Conservation (phyloP, 495 filamentous ascomycete species). For the Neurospora terricola region DNA sequence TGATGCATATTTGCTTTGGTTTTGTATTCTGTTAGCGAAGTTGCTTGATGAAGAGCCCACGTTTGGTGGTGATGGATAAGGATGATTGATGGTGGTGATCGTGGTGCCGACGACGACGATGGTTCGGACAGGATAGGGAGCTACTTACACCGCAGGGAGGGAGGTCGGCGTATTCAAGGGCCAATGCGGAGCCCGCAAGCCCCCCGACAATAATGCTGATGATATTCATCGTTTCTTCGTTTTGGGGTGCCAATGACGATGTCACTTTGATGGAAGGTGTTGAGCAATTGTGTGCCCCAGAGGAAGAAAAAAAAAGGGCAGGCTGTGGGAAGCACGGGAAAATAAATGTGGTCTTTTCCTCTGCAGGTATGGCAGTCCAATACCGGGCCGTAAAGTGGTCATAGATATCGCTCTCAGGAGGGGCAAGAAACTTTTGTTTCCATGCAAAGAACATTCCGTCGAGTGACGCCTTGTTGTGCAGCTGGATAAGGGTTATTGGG, state of each 20-base stretch:
- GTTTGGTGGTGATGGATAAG: not conserved
- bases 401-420: not conserved
- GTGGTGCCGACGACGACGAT: not conserved
- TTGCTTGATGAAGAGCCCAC: not conserved
- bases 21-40: not conserved
- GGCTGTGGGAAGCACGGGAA: not conserved
- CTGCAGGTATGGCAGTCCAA: not conserved
- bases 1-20: constrained; percentile 6
- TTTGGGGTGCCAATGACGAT: not conserved
- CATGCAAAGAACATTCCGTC: not conserved
- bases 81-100: not conserved
- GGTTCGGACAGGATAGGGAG: not conserved
- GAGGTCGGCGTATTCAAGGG: not conserved
- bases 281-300: not conserved
- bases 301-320: not conserved
- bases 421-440: not conserved
- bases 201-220: not conserved
- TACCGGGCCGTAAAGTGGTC: not conserved
- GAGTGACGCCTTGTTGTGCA: not conserved
- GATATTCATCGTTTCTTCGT: not conserved
- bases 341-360: not conserved
- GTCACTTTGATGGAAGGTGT: not conserved
- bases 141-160: constrained; percentile 5
- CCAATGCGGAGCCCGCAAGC: not conserved
- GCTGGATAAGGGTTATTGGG: not conserved